Conservation (phyloP, 352 stramenopile species). For the Peronospora tabacina region DNA sequence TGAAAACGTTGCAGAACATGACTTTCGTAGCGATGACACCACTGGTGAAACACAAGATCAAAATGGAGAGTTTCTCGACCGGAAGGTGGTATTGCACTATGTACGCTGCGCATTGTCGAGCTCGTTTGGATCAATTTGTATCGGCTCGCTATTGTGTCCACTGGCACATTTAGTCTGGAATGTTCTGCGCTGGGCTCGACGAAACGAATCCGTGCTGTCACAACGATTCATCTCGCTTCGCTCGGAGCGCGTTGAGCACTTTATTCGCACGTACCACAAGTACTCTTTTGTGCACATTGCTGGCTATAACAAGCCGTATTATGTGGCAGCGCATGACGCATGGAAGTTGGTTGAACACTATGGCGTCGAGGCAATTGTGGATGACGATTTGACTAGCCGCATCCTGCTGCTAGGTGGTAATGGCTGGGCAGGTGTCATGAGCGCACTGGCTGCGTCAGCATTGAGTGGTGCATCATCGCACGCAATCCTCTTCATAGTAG, state of each 20-base stretch:
- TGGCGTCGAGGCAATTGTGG: constrained; percentile 78
- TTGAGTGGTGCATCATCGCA: constrained; percentile 43
- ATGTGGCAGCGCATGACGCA: constrained; percentile 63
- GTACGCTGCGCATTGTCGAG: constrained; percentile 50
- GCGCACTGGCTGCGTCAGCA: constrained; percentile 50
- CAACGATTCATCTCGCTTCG: constrained; percentile 50
- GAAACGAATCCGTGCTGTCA: constrained; percentile 60
- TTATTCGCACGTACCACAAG: constrained; percentile 84
- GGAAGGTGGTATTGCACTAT: constrained; percentile 66
- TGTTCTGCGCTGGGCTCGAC: constrained; percentile 59
- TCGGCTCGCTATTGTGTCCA: constrained; percentile 72
- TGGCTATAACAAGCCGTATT: constrained; percentile 74
- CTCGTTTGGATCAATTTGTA: constrained; percentile 79
- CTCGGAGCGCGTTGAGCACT: constrained; percentile 56
- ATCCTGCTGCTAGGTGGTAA: constrained; percentile 67
- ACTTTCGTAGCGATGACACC: constrained; percentile 16
- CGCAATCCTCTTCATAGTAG: constrained; percentile 62
- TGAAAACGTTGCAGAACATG: constrained; percentile 38
- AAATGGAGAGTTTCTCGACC: constrained; percentile 26
- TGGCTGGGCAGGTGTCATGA: constrained; percentile 75
- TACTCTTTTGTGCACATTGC: constrained; percentile 81
- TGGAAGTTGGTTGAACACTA: constrained; percentile 70
- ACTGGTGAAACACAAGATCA: constrained; percentile 15
- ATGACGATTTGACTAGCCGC: constrained; percentile 77
- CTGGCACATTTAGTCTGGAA: constrained; percentile 74